Base-by-base conservation (phyloP, 345 rosid genomes). In the Rhodamnia argentea region DNA sequence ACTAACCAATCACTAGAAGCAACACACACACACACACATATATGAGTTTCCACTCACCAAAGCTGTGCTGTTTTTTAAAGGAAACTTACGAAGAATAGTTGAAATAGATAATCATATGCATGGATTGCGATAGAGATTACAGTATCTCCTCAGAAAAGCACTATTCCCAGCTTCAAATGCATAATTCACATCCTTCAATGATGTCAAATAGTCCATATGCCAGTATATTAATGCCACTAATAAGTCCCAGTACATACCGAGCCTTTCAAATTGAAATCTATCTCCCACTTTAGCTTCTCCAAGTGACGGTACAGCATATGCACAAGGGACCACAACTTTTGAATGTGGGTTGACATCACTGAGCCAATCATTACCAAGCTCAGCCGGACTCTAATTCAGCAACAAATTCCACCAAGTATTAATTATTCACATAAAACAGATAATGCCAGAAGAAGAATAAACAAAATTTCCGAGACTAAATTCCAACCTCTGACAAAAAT, bases 211-310 rank as follows among this genome's bases (percentile, higher is more conserved):
- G 47, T 7, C 44, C 44, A 70, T 18, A 70, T 32, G 47, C 47
- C 44, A 32, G 78, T 32, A 70, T 32, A 55, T 22, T 27, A 40
- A 86, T 56, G 85, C n/a, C 50, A 18, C 59, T 26, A 82, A 52
- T 60, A 5, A 57, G 56, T 83, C 42, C 26, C 83, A 60, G 47
- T 82, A 86, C 86, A 87, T 94, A 97, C 99, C 99, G 55, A 96
- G 98, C 87, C 99, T 91, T 90, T 97, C 98, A 56, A 97, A 97
- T 88, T 97, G 99, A 89, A 97, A 97, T 52, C 86, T 90, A 83
- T 94, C 96, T 83, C 95, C 96, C 8, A 91, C 87, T 52, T 90
- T 91, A 85, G 99, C 95, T 88, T 89, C 88, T 87, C 83, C 82
- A 82, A 97, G 93, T 52, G 92, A 86, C 70, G 97, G 88, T 27